These are phyloP conservation scores for Graphilbum fragrans DNA, from an alignment of 2,329 filamentous ascomycete species.

Conservation along the genomic window DNA sequence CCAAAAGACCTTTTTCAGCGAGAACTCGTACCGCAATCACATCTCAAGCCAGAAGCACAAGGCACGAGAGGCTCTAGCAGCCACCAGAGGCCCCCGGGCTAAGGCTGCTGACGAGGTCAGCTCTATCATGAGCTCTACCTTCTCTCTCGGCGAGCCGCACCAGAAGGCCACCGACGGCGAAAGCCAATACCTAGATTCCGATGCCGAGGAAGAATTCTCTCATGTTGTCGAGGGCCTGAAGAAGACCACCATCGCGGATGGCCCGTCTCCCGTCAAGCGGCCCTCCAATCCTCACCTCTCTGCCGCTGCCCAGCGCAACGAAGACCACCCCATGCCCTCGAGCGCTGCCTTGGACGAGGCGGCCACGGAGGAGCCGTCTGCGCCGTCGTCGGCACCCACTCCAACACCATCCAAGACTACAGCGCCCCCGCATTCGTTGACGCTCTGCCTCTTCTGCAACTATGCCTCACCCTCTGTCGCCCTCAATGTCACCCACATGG, in stretches of 20 bases:
- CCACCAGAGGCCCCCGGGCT: slow-evolving; percentile 19
- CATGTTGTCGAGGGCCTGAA: slow-evolving; percentile 69
- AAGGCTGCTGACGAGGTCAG: slow-evolving; percentile 55
- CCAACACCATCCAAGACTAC: slow-evolving; percentile 15
- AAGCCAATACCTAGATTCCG: slow-evolving; percentile 38
- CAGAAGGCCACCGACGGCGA: slow-evolving; percentile 26
- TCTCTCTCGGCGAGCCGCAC: slow-evolving; percentile 76
- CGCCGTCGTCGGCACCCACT: slow-evolving; percentile 10
- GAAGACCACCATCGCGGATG: slow-evolving; percentile 37
- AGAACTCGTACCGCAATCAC: slow-evolving; percentile 92
- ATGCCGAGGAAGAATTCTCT: slow-evolving; percentile 63
- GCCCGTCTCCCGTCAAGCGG: slow-evolving; percentile 38
- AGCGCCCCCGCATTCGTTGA: slow-evolving; percentile 29
- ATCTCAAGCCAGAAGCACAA: slow-evolving; percentile 84
- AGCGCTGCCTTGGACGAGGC: slow-evolving; percentile 12
- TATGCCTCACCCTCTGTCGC: slow-evolving; percentile 62
- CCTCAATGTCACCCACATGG: slow-evolving; percentile 83
- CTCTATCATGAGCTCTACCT: slow-evolving; percentile 81
- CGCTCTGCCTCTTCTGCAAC: slow-evolving; percentile 82
- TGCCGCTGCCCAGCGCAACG: slow-evolving; percentile 26
- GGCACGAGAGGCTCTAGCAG: slow-evolving; percentile 44
- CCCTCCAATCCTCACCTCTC: slow-evolving; percentile 38
- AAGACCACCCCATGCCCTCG: slow-evolving; percentile 29
- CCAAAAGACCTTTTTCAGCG: slow-evolving; percentile 88
- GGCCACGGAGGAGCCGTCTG: slow-evolving; percentile 6